Evolutionary conservation across 495 filamentous ascomycete species (phyloP), one percentile per base, ranked within the genome.

Genomic region (Penicillium steckii): DNA sequence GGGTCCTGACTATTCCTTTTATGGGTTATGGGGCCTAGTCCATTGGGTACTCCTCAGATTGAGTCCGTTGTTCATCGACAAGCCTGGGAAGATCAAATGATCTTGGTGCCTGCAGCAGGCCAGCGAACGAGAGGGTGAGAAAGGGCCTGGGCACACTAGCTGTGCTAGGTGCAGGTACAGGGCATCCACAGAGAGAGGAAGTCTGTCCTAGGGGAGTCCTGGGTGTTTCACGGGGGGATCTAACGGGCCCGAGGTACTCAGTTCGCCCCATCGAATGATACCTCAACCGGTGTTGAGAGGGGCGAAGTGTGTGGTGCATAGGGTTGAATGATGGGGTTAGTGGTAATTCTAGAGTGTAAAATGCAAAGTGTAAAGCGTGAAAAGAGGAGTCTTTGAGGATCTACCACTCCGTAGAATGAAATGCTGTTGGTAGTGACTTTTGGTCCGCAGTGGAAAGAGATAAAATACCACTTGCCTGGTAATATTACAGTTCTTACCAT

Each of bases 41-140:
- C 10, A 4, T 10, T 27, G 26, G 26, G 26, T 27, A 27, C 26
- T 5, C 5, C 4, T 27, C 10, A 27, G 26, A 5, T 4, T 27
- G n/a, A n/a, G n/a, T n/a, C n/a, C n/a, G 26, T 27, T 27, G 26
- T 4, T 27, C 4, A 27, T 27, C 26, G 26, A 10, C 5, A 10
- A 10, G 33, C n/a, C n/a, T n/a, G n/a, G n/a, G n/a, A n/a, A 37
- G n/a, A 37, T 37, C n/a, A 15, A 32, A 32, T 32, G 10, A 12
- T n/a, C 15, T 37, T 22, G 44, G 44, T 46, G 44, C 44, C 44
- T 46, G 44, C 38, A 41, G 38, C 38, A 41, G 19, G 18, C 2
- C 9, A 15, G n/a, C 13, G 21, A 19, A 41, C 23, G 18, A 19
- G 38, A 37, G 33, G n/a, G n/a, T 15, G 38, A 41, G 18, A 41